Percentiles rank a stretch among this genome's conserved stretches.
These are phyloP conservation scores for Chlorella sp. DNA, from an alignment of 139 green algal genomes.

Conservation along the genomic window DNA sequence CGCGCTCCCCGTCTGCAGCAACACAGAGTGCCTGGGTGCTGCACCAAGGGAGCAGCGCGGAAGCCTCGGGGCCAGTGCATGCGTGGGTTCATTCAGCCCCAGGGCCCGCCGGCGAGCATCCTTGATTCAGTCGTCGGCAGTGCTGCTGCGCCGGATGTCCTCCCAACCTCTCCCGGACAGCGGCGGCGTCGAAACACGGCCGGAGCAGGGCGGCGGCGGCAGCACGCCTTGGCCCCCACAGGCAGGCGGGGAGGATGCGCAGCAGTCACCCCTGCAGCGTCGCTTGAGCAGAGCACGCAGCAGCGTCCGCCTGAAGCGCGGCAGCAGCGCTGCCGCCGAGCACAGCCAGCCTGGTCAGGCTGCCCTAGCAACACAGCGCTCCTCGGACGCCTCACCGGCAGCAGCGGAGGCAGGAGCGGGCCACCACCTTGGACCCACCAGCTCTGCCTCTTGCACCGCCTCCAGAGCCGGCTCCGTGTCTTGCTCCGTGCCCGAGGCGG, in stretches of 20 bases:
- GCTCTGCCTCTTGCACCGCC: not conserved
- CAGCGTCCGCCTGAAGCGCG: not conserved
- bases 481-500: not conserved
- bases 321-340: not conserved
- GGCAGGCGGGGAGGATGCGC: not conserved
- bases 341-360: not conserved
- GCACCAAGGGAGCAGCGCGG: too few relatives aligned
- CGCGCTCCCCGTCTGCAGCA: too few relatives aligned
- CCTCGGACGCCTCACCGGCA: not conserved
- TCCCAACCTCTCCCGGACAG: not conserved
- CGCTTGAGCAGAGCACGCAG: not conserved
- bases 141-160: conserved; percentile 1
- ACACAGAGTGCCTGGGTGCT: too few relatives aligned
- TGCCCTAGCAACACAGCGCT: not conserved
- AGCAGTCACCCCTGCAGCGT: too few relatives aligned
- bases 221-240: not conserved
- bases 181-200: not conserved
- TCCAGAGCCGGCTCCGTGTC: not conserved
- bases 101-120: not conserved
- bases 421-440: not conserved
- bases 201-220: not conserved
- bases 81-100: too few relatives aligned
- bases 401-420: not conserved
- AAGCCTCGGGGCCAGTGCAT: too few relatives aligned
- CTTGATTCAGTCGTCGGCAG: not conserved